Evolutionary conservation across 768 basidiomycete species (phyloP).

Genomic region (Coprinellus aureogranulatus): DNA sequence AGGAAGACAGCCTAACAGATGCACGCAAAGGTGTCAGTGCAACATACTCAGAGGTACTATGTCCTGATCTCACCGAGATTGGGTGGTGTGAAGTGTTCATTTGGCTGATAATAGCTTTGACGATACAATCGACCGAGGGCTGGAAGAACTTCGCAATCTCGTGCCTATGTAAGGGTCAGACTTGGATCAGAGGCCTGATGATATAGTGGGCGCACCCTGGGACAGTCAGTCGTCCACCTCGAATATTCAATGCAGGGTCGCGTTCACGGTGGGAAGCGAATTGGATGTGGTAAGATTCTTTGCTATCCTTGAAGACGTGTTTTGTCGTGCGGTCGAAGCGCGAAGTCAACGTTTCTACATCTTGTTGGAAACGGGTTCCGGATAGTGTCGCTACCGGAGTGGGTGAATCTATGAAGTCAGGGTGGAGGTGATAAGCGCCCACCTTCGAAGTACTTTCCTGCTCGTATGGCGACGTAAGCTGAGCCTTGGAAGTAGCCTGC

Average conservation of each 20-base stretch:
- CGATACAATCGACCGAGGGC: constrained; percentile 24
- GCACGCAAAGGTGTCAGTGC: no score
- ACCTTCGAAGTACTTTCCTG: constrained; percentile 34
- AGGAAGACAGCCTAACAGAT: constrained; percentile 35
- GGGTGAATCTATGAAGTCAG: no score
- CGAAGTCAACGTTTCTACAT: constrained; percentile 37
- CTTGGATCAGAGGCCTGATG: no score
- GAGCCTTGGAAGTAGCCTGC: constrained; percentile 45
- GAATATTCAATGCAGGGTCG: constrained; percentile 38
- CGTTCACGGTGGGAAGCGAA: constrained; percentile 43
- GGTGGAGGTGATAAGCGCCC: no score
- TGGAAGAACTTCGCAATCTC: constrained; percentile 22
- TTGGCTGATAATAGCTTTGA: constrained; percentile 19
- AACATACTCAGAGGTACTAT: no score
- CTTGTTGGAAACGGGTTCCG: constrained; percentile 38
- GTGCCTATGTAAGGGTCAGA: constrained; percentile 8
- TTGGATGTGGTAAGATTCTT: constrained; percentile 42
- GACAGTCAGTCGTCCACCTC: constrained; percentile 44
- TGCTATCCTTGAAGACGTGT: constrained; percentile 36
- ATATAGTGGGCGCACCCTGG: constrained; percentile 27
- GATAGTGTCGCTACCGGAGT: constrained; percentile 30
- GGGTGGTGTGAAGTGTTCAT: constrained; percentile 12
- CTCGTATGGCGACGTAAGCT: constrained; percentile 41
- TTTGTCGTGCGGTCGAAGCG: constrained; percentile 51
- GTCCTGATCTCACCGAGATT: constrained; percentile 21